A percentile compares a stretch with the other conserved stretches of the same genome.
phyloP scores from a whole-genome alignment of 2,329 filamentous ascomycete species.

The Thielaviopsis cerberus region DNA sequence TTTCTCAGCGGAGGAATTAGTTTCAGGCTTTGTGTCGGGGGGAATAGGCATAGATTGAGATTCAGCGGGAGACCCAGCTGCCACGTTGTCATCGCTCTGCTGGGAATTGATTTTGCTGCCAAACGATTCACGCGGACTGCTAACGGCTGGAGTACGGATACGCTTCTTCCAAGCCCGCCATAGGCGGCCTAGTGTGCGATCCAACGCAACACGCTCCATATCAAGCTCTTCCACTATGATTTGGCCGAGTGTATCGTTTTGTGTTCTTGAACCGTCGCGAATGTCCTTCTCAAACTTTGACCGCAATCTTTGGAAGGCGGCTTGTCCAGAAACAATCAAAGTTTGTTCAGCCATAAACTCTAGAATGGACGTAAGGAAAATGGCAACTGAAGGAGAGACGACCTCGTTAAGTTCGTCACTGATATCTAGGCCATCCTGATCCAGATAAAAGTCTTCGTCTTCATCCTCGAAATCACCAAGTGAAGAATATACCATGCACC shows the following conservation, averaged over 20 bases:
- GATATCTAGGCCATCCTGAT: conserved; percentile 54
- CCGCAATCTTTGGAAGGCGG: conserved; percentile 52
- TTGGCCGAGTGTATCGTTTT: conserved; percentile 37
- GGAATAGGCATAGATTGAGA: conserved; percentile 8
- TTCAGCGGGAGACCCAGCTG: background rate
- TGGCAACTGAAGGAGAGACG: conserved; percentile 79
- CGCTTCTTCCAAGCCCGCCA: conserved; percentile 95
- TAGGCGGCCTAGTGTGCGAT: conserved; percentile 68
- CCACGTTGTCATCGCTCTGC: conserved; percentile 13
- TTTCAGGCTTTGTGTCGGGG: conserved; percentile 17
- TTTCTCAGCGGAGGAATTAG: conserved; percentile 20
- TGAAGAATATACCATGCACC: conserved; percentile 97
- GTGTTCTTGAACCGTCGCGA: conserved; percentile 29
- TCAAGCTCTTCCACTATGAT: conserved; percentile 78
- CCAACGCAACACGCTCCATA: conserved; percentile 81
- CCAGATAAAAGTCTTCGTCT: conserved; percentile 77
- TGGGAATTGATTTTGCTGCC: conserved; percentile 18
- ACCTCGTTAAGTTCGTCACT: conserved; percentile 43
- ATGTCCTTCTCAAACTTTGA: conserved; percentile 40
- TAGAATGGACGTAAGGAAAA: conserved; percentile 85
- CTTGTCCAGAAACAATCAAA: conserved; percentile 69
- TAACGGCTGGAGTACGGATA: conserved; percentile 38
- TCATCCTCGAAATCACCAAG: conserved; percentile 95
- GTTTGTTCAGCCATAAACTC: conserved; percentile 89
- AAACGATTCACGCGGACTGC: conserved; percentile 27